phyloP scores from a whole-genome alignment of 169 alveolate genomes.

The Plasmodium fragile region DNA sequence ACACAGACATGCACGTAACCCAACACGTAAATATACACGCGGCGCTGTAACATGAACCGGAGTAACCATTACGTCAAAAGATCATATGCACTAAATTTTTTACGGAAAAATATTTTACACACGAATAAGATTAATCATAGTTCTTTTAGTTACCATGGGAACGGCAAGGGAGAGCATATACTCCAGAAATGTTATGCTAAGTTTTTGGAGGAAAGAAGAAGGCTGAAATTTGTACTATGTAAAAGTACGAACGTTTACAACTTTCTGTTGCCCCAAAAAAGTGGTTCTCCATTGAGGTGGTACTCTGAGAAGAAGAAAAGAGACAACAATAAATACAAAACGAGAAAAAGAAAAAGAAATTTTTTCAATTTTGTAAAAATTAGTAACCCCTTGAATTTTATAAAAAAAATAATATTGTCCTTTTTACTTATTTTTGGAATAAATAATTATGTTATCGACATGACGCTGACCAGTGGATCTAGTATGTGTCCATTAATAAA shows the following conservation, averaged over 20 bases:
- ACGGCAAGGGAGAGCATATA: background rate
- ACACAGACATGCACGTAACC: background rate
- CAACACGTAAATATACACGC: background rate
- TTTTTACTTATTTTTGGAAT: constrained; percentile 40
- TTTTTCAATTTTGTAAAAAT: constrained; percentile 13
- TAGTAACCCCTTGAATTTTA: constrained; percentile 32
- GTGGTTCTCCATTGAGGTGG: background rate
- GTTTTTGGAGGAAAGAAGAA: constrained; percentile 4
- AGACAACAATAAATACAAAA: background rate
- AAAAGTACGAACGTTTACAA: background rate
- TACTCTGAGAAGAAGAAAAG: constrained; percentile 12
- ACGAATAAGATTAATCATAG: constrained; percentile 18
- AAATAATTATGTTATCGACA: constrained; percentile 68
- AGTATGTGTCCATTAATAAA: constrained; percentile 75
- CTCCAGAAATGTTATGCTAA: background rate
- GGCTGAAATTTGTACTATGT: background rate
- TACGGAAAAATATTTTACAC: background rate
- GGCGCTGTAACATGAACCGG: constrained; percentile 26
- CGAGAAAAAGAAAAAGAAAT: background rate
- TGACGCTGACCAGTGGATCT: constrained; percentile 78
- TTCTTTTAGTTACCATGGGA: background rate
- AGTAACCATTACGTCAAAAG: background rate
- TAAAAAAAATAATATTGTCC: constrained; percentile 46
- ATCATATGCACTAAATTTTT: constrained; percentile 4
- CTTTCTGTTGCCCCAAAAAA: background rate